Conservation (phyloP, 768 basidiomycete species). For the Phlebiopsis flavidoalba region DNA sequence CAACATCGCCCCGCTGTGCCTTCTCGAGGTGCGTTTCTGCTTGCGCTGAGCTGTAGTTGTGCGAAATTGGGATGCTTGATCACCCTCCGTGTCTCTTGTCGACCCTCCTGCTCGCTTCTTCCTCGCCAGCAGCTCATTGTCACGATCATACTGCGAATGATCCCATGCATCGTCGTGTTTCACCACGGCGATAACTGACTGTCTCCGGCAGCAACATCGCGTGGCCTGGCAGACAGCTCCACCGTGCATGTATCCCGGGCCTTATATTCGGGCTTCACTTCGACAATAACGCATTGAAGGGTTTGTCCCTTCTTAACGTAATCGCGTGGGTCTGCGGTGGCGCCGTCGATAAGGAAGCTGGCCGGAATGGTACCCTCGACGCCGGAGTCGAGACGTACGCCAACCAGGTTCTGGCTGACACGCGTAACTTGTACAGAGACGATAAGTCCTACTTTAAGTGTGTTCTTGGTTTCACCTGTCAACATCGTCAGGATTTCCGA, state of each 20-base stretch:
- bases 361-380: slow-evolving; percentile 75
- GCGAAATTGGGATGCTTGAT: slow-evolving; percentile 99
- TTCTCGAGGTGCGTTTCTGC: slow-evolving; percentile 87
- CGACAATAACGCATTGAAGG: slow-evolving; percentile 72
- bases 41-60: slow-evolving; percentile 85
- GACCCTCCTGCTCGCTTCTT: slow-evolving; percentile 83
- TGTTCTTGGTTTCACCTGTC: slow-evolving; percentile 82
- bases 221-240: slow-evolving; percentile 65
- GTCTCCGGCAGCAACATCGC: slow-evolving; percentile 61
- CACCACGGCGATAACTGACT: slow-evolving; percentile 53
- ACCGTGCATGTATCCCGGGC: slow-evolving; percentile 61
- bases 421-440: slow-evolving; percentile 71
- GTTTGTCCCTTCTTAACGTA: slow-evolving; percentile 76
- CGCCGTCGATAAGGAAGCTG: slow-evolving; percentile 52
- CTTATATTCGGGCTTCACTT: slow-evolving; percentile 53
- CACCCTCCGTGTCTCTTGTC: slow-evolving; percentile 72
- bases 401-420: slow-evolving; percentile 37
- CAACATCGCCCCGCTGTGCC: slow-evolving; percentile 92
- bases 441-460: slow-evolving; percentile 74
- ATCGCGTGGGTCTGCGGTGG: slow-evolving; percentile 33
- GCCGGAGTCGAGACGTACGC: slow-evolving; percentile 86
- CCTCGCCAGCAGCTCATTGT: slow-evolving; percentile 66
- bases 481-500: slow-evolving; percentile 94
- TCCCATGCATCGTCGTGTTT: slow-evolving; percentile 63
- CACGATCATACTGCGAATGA: slow-evolving; percentile 54